Base-by-base conservation (phyloP, 2,329 filamentous ascomycete species). In the Fusarium sulawesiense region DNA sequence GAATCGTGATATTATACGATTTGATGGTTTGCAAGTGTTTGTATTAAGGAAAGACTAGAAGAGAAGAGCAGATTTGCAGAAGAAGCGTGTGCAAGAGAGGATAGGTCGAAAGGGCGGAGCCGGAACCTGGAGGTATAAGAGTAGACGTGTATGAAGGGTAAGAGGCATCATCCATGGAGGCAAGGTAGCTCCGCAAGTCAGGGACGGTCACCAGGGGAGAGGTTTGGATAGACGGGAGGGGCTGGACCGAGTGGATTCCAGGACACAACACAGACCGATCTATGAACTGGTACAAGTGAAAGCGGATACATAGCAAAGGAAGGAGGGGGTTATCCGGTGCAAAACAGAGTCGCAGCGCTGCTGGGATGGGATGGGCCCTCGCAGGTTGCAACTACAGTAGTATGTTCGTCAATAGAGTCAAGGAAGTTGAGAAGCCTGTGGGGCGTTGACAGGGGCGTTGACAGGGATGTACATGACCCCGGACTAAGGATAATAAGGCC, bases 91-190 rank as follows among this genome's bases (percentile, higher is more conserved):
- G 49, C 49, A 41, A 53, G 49, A 75, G 65, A 73, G 62, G 63
- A 60, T 60, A 70, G 47, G 54, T 66, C 55, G 64, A 73, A 65
- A 66, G 72, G 49, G 71, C 70, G 74, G 72, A 70, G 72, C 65
- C 57, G 74, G 73, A 76, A 73, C 75, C 75, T 74, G 60, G 75
- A 72, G 68, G 74, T 76, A 76, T 76, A 76, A 76, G 66, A 76
- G 74, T 66, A 73, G 65, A 71, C 60, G 69, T 72, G 73, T 75
- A 74, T 70, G 56, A 66, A 63, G 70, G 56, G 59, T 49, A 63
- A 65, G 70, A 76, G 68, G 75, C 74, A 76, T 76, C 68, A 76
- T 75, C 74, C 73, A 75, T 76, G 74, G 60, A 68, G 56, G 61
- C 64, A 66, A 60, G 51, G 47, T 66, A 64, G 71, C 73, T 73